These are phyloP conservation scores for Silene vulgaris DNA, from an alignment of 179 eudicot genomes.

Conservation along the genomic window DNA sequence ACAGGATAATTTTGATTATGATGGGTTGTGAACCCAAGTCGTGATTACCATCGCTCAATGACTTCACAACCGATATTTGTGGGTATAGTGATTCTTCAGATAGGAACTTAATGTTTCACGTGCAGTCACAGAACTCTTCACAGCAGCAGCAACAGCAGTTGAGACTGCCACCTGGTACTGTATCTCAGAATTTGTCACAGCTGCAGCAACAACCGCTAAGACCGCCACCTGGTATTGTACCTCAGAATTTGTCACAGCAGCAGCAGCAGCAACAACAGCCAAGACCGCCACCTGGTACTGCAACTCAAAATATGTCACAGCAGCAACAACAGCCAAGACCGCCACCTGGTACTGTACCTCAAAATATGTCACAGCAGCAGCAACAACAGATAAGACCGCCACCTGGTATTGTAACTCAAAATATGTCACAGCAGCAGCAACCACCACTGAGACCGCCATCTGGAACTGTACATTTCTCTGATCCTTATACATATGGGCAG, in stretches of 20 bases:
- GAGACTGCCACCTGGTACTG: slow-evolving; percentile 4
- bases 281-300: neutral
- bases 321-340: slow-evolving; percentile 25
- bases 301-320: slow-evolving; percentile 26
- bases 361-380: slow-evolving; percentile 16
- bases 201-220: slow-evolving; percentile 32
- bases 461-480: slow-evolving; percentile 35
- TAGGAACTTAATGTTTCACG: slow-evolving; percentile 31
- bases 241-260: slow-evolving; percentile 12
- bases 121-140: slow-evolving; percentile 37
- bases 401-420: neutral
- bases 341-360: neutral
- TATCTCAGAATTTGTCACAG: slow-evolving; percentile 24
- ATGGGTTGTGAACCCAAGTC: neutral
- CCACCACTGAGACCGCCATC: slow-evolving; percentile 37
- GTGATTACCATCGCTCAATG: neutral
- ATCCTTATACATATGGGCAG: slow-evolving; percentile 40
- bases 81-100: neutral
- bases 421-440: slow-evolving; percentile 29
- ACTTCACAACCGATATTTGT: neutral
- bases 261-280: slow-evolving; percentile 30
- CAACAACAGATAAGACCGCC: slow-evolving; percentile 29
- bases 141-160: slow-evolving; percentile 28
- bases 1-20: neutral
- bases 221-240: neutral